phyloP scores from a whole-genome alignment of 2,329 filamentous ascomycete species.

The Elsinoe perseae region DNA sequence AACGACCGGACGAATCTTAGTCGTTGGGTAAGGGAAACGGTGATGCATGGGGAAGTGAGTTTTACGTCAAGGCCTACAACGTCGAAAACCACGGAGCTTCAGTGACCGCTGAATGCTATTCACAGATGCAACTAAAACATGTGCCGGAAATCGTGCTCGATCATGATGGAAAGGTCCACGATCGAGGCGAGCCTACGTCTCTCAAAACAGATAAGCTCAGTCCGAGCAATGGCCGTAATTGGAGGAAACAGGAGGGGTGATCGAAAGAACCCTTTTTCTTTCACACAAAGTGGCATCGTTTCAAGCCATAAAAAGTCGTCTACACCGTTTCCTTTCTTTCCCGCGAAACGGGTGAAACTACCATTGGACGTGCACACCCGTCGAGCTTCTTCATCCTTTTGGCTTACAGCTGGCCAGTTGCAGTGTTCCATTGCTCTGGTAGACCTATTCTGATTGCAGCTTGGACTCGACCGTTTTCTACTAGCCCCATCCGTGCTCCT shows the following conservation, averaged over 20 bases:
- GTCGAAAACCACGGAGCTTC: background rate
- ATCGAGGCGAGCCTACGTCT: background rate
- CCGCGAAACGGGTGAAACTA: background rate
- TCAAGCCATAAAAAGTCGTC: slow-evolving; percentile 7
- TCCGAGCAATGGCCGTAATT: background rate
- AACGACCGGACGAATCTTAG: slow-evolving; percentile 11
- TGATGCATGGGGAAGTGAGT: background rate
- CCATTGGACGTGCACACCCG: background rate
- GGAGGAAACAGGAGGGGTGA: background rate
- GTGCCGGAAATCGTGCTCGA: background rate
- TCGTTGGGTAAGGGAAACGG: slow-evolving; percentile 7
- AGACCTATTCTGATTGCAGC: background rate
- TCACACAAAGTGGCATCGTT: background rate
- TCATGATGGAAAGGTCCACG: background rate
- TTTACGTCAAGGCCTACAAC: slow-evolving; percentile 5
- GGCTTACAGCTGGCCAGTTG: background rate
- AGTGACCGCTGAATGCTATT: background rate
- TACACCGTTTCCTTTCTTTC: background rate
- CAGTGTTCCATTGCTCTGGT: background rate
- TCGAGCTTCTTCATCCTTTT: slow-evolving; percentile 8
- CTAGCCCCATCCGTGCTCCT: background rate
- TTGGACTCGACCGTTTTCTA: background rate
- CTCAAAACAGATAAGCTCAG: slow-evolving; percentile 1
- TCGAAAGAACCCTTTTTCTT: background rate
- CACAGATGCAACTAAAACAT: background rate